Base-by-base conservation (phyloP, 495 filamentous ascomycete genomes). In the Neurospora hispaniola region DNA sequence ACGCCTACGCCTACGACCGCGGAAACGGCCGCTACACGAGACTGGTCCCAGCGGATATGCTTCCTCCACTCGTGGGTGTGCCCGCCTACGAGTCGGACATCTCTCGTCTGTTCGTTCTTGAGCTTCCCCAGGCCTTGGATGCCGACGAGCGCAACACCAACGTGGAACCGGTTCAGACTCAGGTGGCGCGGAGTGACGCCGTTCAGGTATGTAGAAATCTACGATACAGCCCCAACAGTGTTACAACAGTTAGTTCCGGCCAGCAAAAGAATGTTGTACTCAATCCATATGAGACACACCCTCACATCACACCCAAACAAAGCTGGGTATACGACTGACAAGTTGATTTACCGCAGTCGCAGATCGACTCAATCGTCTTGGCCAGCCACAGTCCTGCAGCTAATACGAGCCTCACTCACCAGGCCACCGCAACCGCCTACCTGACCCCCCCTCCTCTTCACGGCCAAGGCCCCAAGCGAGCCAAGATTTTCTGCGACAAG, bases 401-500 rank as follows among this genome's bases (percentile, higher is more conserved):
- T 7, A 66, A 75, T 69, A 31, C 38, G 40, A 48, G 35, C 35
- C 59, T 62, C 42, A 39, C 20, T 31, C 54, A 54, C 44, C 18
- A 69, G 39, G 71, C 42, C 68, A 14, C 70, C 74, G 46, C 71
- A 42, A 11, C 71, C 73, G n/a, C 44, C 54, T 71, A 59, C 70
- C 40, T 71, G 23, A 48, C 44, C 0, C 27, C 70, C 41, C 44
- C 70, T 46, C 70, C 70, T 31, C 70, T 71, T 20, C 44, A 44
- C 70, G 41, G 27, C 10, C 35, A 59, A 71, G 41, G 70, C 71
- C 44, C 77, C 75, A 81, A 79, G 75, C 88, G 81, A 66, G 73
- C 74, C 23, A 97, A 97, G 78, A 82, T 89, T 69, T 96, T 91
- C 80, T 97, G 94, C 83, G 92, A 91, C 43, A 92, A 93, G 80